Base-by-base conservation (phyloP, 441 rosid species). In the Gossypium davidsonii region DNA sequence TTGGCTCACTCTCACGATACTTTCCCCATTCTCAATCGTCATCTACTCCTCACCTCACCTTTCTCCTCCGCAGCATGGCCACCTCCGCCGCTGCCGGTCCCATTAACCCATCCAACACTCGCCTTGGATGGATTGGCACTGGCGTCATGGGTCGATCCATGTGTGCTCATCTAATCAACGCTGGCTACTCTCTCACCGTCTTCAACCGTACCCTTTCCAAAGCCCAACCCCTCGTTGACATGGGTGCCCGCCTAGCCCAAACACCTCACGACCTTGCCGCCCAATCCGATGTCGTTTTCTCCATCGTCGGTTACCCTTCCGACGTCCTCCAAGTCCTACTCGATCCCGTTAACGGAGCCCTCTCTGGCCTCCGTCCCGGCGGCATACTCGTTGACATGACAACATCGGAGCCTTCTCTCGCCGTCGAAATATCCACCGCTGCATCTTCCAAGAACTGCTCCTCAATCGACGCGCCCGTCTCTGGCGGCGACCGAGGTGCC, bases 381-480 rank as follows among this genome's bases (percentile, higher is more conserved):
- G 93, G 94, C 3, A 69, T 94, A 75, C 86, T 93, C 49, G 92
- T 93, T 20, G 96, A 91, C 76, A 93, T 93, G 98, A 93, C 98
- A 53, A 93, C 97, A 3, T 93, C 94, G 2, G 96, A 93, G 58
- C 98, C 97, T 63, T 89, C 93, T 23, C 88, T 93, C 6, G 97
- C 96, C 2, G 73, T 73, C 64, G 97, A 90, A 74, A 86, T 93
- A 51, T 75, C 83, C 44, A 48, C 82, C 48, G 88, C 89, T 0
- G 98, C 97, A 2, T 55, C 85, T 37, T 49, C 80, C 14, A 84
- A 74, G 26, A 52, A 72, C 48, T 93, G 93, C 79, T 80, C 78
- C 76, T 78, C 96, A 2, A 61, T 93, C 70, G 94, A 93, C 56
- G 96, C 93, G 11, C 97, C 97, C 0, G 97, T 91, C 0, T 91